phyloP scores from a whole-genome alignment of 2,329 filamentous ascomycete genomes.

The Tothia fuscella region DNA sequence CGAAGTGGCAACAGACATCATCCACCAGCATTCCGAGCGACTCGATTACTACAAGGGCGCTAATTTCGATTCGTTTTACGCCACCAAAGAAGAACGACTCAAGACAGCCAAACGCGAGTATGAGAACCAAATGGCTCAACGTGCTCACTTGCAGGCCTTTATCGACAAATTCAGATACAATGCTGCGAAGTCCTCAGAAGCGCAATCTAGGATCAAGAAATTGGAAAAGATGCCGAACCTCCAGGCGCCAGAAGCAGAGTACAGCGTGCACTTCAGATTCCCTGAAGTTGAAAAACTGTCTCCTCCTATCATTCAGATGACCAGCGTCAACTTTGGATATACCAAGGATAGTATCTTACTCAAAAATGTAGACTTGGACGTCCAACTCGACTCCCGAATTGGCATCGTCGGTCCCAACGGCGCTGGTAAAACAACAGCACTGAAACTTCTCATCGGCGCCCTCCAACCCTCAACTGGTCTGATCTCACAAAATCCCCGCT shows the following conservation, averaged over 20 bases:
- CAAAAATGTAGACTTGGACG: constrained; percentile 80
- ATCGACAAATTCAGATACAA: constrained; percentile 99
- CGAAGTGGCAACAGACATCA: constrained; percentile 97
- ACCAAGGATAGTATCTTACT: constrained; percentile 66
- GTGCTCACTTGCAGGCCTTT: constrained; percentile 90
- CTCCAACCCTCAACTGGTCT: constrained; percentile 64
- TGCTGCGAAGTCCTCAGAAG: constrained; percentile 94
- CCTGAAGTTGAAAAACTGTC: constrained; percentile 96
- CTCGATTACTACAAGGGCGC: constrained; percentile 97
- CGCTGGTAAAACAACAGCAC: constrained; percentile 95
- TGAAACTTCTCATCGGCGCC: constrained; percentile 90
- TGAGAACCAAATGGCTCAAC: constrained; percentile 92
- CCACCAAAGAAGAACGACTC: constrained; percentile 89
- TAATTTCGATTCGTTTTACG: constrained; percentile 92
- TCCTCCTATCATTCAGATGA: constrained; percentile 96
- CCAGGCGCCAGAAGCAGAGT: constrained; percentile 81
- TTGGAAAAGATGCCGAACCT: constrained; percentile 92
- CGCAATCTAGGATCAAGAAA: constrained; percentile 98
- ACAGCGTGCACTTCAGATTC: constrained; percentile 94
- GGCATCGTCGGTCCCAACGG: constrained; percentile 99
- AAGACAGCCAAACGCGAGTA: constrained; percentile 97
- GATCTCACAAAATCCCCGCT: constrained; percentile 77
- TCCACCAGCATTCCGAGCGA: constrained; percentile 93
- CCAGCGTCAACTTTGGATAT: constrained; percentile 84
- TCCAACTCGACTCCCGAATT: constrained; percentile 94